These are phyloP conservation scores for Andrographis paniculata DNA, from an alignment of 305 asterid species.

Conservation along the genomic window DNA sequence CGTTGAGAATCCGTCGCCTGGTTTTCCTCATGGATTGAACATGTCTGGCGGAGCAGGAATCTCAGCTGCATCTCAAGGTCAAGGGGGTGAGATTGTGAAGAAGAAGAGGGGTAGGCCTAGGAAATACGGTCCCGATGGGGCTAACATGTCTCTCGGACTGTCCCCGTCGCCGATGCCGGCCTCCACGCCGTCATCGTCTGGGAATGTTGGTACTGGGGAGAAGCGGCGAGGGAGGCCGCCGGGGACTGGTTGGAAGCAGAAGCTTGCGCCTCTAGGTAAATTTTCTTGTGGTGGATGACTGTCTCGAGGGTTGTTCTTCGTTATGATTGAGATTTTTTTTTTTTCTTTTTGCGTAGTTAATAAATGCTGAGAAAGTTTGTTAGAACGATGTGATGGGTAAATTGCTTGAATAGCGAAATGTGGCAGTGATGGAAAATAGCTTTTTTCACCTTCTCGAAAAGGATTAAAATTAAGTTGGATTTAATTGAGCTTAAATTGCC, in stretches of 20 bases:
- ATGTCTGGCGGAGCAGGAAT: constrained; percentile 24
- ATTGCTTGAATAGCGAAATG: too few relatives aligned
- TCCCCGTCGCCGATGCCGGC: constrained; percentile 54
- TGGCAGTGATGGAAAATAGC: too few relatives aligned
- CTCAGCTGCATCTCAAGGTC: constrained; percentile 23
- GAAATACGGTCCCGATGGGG: constrained; percentile 66
- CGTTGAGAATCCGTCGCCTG: constrained; percentile 43
- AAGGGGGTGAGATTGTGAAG: constrained; percentile 42
- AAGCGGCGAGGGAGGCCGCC: constrained; percentile 58
- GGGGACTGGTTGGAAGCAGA: constrained; percentile 69
- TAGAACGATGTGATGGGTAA: too few relatives aligned
- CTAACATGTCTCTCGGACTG: constrained; percentile 53
- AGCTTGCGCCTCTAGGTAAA: constrained; percentile 58
- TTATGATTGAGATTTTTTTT: too few relatives aligned
- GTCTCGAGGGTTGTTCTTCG: neutral
- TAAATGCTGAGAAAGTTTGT: too few relatives aligned
- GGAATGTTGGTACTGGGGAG: constrained; percentile 30
- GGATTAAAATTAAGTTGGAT: too few relatives aligned
- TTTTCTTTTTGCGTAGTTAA: too few relatives aligned
- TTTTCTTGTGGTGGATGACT: neutral
- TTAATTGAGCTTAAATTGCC: too few relatives aligned
- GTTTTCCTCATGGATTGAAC: constrained; percentile 30
- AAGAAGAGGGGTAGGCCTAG: constrained; percentile 83
- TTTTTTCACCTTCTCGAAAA: too few relatives aligned
- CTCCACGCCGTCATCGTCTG: constrained; percentile 34